A percentile compares a stretch with the other conserved stretches of the same genome.
phyloP scores from a whole-genome alignment of 495 filamentous ascomycete species.

The Penicillium tannophilum region DNA sequence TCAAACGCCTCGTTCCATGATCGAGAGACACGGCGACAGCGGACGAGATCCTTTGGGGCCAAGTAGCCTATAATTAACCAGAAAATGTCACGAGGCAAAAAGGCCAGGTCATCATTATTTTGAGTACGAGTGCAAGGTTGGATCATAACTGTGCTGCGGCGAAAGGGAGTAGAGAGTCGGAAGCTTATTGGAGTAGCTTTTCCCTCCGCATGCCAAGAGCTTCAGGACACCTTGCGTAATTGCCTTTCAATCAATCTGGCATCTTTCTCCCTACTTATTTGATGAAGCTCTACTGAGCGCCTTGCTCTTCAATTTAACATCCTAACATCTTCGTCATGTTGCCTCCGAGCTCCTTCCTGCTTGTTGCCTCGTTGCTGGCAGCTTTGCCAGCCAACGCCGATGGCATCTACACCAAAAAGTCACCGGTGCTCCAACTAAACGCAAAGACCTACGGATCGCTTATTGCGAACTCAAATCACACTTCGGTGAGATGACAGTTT shows the following conservation, averaged over 20 bases:
- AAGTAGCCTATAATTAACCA: conserved; percentile 46
- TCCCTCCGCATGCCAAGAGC: conserved; percentile 47
- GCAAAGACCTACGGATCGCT: conserved; percentile 80
- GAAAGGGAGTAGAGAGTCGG: neutral
- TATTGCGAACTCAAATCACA: conserved; percentile 87
- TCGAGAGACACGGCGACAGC: conserved; percentile 57
- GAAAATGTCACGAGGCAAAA: conserved; percentile 47
- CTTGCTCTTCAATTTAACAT: neutral
- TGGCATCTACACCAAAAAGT: conserved; percentile 82
- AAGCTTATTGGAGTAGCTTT: conserved; percentile 22
- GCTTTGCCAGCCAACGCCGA: conserved; percentile 65
- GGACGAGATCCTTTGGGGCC: conserved; percentile 51
- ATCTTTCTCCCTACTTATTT: conserved; percentile 4
- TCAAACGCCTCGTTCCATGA: conserved; percentile 58
- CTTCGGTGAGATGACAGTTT: conserved; percentile 65
- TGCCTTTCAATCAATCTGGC: conserved; percentile 12
- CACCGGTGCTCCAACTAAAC: conserved; percentile 83
- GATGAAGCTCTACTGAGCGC: conserved; percentile 8
- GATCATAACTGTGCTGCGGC: conserved; percentile 11
- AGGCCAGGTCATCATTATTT: conserved; percentile 23
- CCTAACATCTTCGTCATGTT: conserved; percentile 30
- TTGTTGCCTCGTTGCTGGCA: conserved; percentile 55
- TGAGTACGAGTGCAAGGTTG: neutral
- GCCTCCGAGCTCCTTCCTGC: conserved; percentile 29
- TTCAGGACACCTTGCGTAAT: conserved; percentile 52